phyloP scores from a whole-genome alignment of 1,139 yeast genomes.

The Insectozyma bohioensis region DNA sequence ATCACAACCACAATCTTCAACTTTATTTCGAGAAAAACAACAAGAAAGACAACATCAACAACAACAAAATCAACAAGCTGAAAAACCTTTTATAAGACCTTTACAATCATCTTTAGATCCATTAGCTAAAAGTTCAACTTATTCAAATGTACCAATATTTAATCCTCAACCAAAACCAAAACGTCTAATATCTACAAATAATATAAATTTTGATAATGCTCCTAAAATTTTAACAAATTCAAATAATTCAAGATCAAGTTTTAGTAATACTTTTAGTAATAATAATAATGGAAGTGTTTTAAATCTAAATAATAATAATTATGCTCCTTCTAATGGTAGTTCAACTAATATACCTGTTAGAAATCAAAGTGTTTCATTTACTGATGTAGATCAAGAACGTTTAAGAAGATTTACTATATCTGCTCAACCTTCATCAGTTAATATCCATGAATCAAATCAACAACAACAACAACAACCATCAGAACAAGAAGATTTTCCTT shows the following conservation, averaged over 20 bases:
- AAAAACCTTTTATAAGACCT: no score
- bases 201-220: conserved; percentile 4
- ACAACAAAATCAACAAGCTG: no score
- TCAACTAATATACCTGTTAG: conserved; percentile 9
- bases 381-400: conserved; percentile 41
- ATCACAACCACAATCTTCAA: background rate
- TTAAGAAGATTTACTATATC: conserved; percentile 46
- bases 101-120: background rate
- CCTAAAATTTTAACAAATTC: conserved; percentile 11
- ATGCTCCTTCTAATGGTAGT: no score
- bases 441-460: conserved; percentile 11
- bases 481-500: conserved; percentile 5
- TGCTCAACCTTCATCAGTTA: conserved; percentile 40
- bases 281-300: no score
- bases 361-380: conserved; percentile 37
- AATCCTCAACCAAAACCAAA: conserved; percentile 4
- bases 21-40: background rate
- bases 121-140: background rate
- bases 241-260: background rate
- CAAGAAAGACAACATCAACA: no score
- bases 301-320: no score
- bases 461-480: conserved; percentile 8
- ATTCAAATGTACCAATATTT: no score
- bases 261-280: no score
- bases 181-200: conserved; percentile 7